phyloP scores from a whole-genome alignment of 2,329 filamentous ascomycete species.

The Microdochium paspali region DNA sequence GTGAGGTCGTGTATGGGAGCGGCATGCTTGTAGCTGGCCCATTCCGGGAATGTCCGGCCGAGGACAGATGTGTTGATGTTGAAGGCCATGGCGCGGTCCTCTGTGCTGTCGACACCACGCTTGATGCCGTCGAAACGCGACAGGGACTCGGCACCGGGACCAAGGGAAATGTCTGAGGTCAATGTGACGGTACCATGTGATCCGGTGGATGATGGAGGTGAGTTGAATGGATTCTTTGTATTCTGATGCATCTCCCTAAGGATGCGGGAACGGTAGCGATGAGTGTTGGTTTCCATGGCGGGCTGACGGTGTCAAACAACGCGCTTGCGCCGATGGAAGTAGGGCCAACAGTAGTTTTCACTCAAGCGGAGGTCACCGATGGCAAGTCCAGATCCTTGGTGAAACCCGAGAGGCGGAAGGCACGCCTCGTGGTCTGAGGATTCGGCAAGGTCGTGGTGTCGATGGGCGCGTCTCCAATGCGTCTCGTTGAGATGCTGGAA shows the following conservation, averaged over 20 bases:
- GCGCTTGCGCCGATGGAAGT: background rate
- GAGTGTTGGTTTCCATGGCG: conserved; percentile 16
- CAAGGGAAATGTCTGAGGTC: conserved; percentile 43
- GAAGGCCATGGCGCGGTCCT: conserved; percentile 10
- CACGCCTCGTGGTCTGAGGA: too few relatives aligned
- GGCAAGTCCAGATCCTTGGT: too few relatives aligned
- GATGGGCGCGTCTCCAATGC: too few relatives aligned
- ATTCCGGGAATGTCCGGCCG: conserved; percentile 42
- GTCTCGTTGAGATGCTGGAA: too few relatives aligned
- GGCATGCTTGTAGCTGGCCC: conserved; percentile 16
- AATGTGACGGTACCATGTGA: conserved; percentile 47
- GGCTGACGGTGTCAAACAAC: background rate
- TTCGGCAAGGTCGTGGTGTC: too few relatives aligned
- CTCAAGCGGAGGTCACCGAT: too few relatives aligned
- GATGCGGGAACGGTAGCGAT: conserved; percentile 20
- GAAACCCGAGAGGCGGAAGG: too few relatives aligned
- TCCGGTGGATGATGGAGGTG: conserved; percentile 47
- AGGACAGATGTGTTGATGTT: conserved; percentile 26
- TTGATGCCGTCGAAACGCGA: conserved; percentile 34
- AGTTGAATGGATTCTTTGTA: conserved; percentile 45
- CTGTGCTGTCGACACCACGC: conserved; percentile 12
- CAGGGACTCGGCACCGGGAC: conserved; percentile 44
- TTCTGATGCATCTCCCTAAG: conserved; percentile 24
- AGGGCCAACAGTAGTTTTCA: too few relatives aligned
- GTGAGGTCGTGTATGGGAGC: conserved; percentile 10